Conservation (phyloP, 2,329 filamentous ascomycete species). For the Ophiocordyceps polyrhachis-furcata region DNA sequence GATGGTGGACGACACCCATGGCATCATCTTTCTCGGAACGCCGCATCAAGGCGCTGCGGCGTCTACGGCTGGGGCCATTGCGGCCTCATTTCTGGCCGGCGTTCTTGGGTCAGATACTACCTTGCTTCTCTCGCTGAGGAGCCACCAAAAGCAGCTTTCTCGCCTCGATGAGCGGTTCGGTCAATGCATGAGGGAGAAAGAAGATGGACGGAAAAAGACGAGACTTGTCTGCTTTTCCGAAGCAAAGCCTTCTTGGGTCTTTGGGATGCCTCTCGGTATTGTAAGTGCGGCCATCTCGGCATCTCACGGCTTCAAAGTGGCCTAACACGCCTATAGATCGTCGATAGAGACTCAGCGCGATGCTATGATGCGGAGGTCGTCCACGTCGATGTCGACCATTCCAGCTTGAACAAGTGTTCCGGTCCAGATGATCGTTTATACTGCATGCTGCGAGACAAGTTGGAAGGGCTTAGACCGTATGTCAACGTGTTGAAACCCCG, state of each 20-base stretch:
- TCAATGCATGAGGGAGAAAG: background rate
- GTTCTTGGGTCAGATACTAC: conserved; percentile 4
- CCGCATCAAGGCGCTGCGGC: conserved; percentile 4
- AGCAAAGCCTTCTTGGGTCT: conserved; percentile 4
- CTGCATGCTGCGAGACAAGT: background rate
- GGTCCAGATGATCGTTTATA: conserved; percentile 2
- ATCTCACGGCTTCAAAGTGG: background rate
- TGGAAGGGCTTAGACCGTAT: background rate
- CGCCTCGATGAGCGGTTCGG: background rate
- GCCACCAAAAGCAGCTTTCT: conserved; percentile 1
- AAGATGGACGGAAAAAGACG: background rate
- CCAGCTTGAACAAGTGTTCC: conserved; percentile 6
- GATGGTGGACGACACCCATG: conserved; percentile 4
- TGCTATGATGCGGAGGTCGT: background rate
- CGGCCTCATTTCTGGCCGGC: conserved; percentile 1
- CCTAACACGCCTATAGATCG: conserved; percentile 2
- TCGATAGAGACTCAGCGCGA: conserved; percentile 3
- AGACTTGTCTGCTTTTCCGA: conserved; percentile 5
- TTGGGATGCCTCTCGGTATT: conserved; percentile 2
- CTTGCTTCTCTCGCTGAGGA: conserved; percentile 3
- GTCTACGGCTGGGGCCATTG: conserved; percentile 1
- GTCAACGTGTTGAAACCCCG: background rate
- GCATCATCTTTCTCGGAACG: conserved; percentile 6
- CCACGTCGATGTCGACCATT: conserved; percentile 5
- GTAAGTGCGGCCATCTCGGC: conserved; percentile 2